Evolutionary conservation across 2,329 filamentous ascomycete species (phyloP).

Genomic region (Ceratocystis ficicola): DNA sequence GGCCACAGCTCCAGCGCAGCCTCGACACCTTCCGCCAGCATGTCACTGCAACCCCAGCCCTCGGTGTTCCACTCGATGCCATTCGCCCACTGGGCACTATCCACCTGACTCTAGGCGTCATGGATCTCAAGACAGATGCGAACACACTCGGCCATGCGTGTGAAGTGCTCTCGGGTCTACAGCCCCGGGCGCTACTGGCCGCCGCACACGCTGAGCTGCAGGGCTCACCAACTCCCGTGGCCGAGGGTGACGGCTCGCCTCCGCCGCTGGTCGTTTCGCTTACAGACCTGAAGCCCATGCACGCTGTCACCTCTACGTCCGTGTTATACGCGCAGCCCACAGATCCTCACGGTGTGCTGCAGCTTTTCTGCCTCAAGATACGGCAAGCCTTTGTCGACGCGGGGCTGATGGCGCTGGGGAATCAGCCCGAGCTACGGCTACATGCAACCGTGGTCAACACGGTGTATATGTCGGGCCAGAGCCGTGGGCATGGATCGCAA

Average conservation of each 20-base stretch:
- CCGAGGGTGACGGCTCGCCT: conserved; percentile 16
- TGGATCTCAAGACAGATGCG: conserved; percentile 47
- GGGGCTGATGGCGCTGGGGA: conserved; percentile 42
- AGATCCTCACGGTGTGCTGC: conserved; percentile 41
- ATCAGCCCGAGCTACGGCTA: conserved; percentile 54
- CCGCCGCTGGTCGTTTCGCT: conserved; percentile 36
- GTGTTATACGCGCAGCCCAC: conserved; percentile 54
- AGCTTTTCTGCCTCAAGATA: conserved; percentile 46
- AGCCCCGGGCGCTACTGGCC: conserved; percentile 19
- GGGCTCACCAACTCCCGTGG: conserved; percentile 9
- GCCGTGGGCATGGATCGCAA: not conserved
- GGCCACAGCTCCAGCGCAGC: conserved; percentile 51
- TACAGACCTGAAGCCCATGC: conserved; percentile 50
- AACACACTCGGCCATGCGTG: conserved; percentile 21
- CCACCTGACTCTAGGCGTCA: conserved; percentile 77
- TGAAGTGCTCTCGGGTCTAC: conserved; percentile 31
- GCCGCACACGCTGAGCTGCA: conserved; percentile 20
- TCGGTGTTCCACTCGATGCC: conserved; percentile 49
- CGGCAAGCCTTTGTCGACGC: conserved; percentile 41
- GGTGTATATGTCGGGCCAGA: conserved; percentile 48
- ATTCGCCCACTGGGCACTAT: conserved; percentile 67
- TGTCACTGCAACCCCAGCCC: conserved; percentile 34
- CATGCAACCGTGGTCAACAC: conserved; percentile 85
- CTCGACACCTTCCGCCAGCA: conserved; percentile 51
- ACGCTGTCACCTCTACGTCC: conserved; percentile 41